A percentile compares a stretch with the other conserved stretches of the same genome.
These are phyloP conservation scores for Olyra latifolia DNA, from an alignment of 176 grass and related monocot species.

Conservation along the genomic window DNA sequence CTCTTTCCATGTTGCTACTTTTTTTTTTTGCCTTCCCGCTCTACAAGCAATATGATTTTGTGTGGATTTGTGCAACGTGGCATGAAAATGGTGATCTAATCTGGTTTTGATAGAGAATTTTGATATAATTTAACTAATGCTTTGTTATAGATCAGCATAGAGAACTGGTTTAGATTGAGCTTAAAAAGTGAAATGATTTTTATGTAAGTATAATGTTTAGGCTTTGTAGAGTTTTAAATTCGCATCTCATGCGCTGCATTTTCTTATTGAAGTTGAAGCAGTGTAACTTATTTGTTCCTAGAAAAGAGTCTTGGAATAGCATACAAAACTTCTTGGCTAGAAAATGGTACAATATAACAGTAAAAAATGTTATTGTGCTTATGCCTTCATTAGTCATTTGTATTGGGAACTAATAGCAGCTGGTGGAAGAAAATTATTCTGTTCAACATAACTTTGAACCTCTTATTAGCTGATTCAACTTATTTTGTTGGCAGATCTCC, in stretches of 20 bases:
- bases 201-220: neutral
- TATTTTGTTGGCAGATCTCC: slow-evolving; percentile 67
- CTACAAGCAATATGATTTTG: neutral
- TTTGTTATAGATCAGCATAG: neutral
- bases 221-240: neutral
- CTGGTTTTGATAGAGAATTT: neutral
- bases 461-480: neutral
- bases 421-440: neutral
- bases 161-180: neutral
- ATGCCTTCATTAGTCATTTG: neutral
- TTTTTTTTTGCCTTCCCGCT: neutral
- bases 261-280: neutral
- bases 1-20: neutral
- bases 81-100: neutral
- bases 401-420: neutral
- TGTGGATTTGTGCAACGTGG: neutral
- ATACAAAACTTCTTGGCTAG: neutral
- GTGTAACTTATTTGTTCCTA: slow-evolving; percentile 1
- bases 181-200: neutral
- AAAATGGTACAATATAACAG: neutral
- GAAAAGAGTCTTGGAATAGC: slow-evolving; percentile 2
- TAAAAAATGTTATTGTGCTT: neutral
- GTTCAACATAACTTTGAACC: neutral
- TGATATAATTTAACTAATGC: neutral
- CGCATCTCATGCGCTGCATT: neutral